Base-by-base conservation (phyloP, 257 asterid species). In the Buddleja alternifolia region DNA sequence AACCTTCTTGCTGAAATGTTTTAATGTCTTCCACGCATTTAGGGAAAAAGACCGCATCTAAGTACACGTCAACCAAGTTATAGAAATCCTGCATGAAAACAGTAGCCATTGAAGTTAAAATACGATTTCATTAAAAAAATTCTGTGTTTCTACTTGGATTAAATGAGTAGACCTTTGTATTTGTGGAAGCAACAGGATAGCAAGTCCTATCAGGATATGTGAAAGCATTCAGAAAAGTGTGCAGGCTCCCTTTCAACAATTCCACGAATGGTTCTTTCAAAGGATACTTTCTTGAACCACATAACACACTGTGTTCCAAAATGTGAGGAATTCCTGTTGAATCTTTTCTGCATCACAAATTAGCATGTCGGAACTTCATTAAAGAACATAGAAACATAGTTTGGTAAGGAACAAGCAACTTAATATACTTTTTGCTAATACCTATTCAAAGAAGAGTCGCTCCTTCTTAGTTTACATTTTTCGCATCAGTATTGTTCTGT, bases 161-260 rank as follows among this genome's bases (percentile, higher is more conserved):
- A 64, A 71, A 70, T 60, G 61, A 37, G 9, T 48, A 46, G 42
- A 94, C 97, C 99, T 94, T 94, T 52, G 89, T 64, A 80, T 94
- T 94, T 24, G 99, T 94, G 71, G 99, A 94, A 59, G 99, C 99
- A 34, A 94, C 97, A 8, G 99, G 99, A 78, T 94, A 94, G 83
- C 99, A 94, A 63, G 99, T 94, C 79, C 99, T 84, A 77, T 94
- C 99, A 11, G 99, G 99, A 76, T 91, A 94, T 37, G 99, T 94
- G 80, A 94, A 94, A 64, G 99, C 99, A 80, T 94, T 94, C 64
- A 94, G 83, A 81, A 90, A 94, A 29, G 99, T 94, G 66, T 94
- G 79, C 85, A 94, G 84, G 78, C 99, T 94, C 70, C 97, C 99
- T 67, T 94, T 94, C 76, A 94, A 74, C 83, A 94, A 81, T 78